Evolutionary conservation across 1,284 basidiomycete genomes (phyloP), one percentile per base, ranked within the genome.

Genomic region (Cystobasidium slooffiae): DNA sequence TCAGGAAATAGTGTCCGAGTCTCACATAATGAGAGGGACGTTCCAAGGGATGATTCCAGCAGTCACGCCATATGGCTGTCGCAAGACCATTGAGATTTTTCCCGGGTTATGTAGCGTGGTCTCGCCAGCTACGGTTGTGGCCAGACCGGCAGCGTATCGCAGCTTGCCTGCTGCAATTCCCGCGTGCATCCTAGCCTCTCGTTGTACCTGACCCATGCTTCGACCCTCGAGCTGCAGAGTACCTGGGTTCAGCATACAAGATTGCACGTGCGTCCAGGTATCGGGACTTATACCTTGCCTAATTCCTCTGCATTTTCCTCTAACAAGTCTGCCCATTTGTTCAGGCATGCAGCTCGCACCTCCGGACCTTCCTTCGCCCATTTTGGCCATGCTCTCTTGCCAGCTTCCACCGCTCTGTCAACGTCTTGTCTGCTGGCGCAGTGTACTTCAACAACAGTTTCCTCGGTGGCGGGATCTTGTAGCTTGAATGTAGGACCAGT

Each of bases 21-120:
- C 59, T 43, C 44, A 46, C 59, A 79, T 77, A 22, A 72, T 68
- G 18, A 77, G n/a, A 1, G 78, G 76, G 47, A 78, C 76, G 52
- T 79, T 79, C 74, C 70, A 77, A 10, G 78, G 74, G 41, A 78
- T 67, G 20, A 76, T 72, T 3, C 68, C 76, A 14, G 72, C 76
- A 12, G 69, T 74, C 47, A 77, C 75, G 0, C 76, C 76, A 39
- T 65, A 65, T 46, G 62, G 62, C 69, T 77, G 74, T 46, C 74
- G 63, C 5, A 75, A 56, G 6, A 56, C 53, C 53, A 56, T 56
- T 22, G 47, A 56, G 46, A 76, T 20, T 10, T 62, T 43, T 2
- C 76, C 74, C 0, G 76, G 76, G 20, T 70, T 58, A n/a, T 68
- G 59, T 10, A 75, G 24, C 1, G 44, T 58, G 20, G 74, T 63